phyloP scores from a whole-genome alignment of 805 yeast species.

The Saccharomycodes ludwigii region DNA sequence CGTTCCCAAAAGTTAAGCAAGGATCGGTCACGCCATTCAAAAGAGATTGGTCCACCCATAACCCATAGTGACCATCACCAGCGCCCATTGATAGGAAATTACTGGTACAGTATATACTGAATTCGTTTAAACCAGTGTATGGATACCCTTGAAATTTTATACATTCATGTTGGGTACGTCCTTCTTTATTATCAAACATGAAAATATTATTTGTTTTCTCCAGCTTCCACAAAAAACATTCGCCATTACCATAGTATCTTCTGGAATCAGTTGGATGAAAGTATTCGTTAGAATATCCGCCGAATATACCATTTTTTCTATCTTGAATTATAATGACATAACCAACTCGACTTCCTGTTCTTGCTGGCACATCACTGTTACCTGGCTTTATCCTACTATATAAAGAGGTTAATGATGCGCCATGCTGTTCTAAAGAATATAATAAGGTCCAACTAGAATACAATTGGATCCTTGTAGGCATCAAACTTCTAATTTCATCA shows the following conservation, averaged over 20 bases:
- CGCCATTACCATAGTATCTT: constrained; percentile 86
- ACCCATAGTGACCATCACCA: constrained; percentile 84
- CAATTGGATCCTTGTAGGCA: constrained; percentile 73
- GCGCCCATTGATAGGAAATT: constrained; percentile 78
- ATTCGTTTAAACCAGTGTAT: constrained; percentile 81
- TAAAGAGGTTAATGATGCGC: constrained; percentile 72
- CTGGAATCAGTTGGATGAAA: constrained; percentile 59
- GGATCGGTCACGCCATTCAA: constrained; percentile 65
- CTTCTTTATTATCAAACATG: constrained; percentile 5
- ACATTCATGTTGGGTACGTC: constrained; percentile 8
- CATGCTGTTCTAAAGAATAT: constrained; percentile 87
- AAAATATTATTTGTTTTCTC: constrained; percentile 27
- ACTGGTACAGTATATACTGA: constrained; percentile 68
- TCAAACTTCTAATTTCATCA: constrained; percentile 53
- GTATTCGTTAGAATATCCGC: constrained; percentile 66
- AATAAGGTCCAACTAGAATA: constrained; percentile 64
- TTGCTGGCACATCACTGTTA: too few species aligned
- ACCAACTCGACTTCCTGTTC: constrained; percentile 42
- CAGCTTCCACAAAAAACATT: constrained; percentile 84
- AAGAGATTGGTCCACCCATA: constrained; percentile 73
- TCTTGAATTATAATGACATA: constrained; percentile 68
- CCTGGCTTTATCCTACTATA: constrained; percentile 46
- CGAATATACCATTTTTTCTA: constrained; percentile 50
- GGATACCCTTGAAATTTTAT: constrained; percentile 68
- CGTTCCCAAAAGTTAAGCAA: constrained; percentile 85